Conservation (phyloP, 2,329 filamentous ascomycete genomes). For the Verticillium isaacii region DNA sequence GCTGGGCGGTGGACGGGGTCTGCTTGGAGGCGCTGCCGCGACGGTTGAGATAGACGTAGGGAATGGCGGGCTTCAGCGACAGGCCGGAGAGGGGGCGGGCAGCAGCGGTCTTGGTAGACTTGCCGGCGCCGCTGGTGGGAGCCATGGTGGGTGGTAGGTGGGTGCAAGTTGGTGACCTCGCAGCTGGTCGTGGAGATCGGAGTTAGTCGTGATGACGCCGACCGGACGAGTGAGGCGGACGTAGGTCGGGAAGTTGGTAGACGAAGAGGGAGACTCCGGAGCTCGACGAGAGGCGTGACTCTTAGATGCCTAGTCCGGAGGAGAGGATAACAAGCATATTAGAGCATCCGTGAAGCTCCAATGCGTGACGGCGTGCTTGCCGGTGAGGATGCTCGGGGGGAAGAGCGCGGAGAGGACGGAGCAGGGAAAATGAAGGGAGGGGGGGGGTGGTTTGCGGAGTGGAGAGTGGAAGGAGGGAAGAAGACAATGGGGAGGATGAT, state of each 20-base stretch:
- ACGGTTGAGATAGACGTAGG: conserved; percentile 4
- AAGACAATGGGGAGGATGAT: background rate
- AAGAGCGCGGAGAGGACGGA: background rate
- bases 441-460: background rate
- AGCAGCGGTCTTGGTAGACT: conserved; percentile 23
- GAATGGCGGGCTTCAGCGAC: conserved; percentile 10
- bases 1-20: conserved; percentile 22
- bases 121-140: conserved; percentile 10
- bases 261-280: background rate
- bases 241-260: background rate
- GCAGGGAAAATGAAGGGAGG: conserved; percentile 1
- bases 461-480: background rate
- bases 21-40: conserved; percentile 29
- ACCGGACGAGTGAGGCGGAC: background rate
- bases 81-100: conserved; percentile 32
- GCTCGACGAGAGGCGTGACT: background rate
- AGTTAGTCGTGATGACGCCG: background rate
- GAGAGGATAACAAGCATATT: background rate
- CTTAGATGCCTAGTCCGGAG: background rate
- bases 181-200: background rate
- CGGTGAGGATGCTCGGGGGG: background rate
- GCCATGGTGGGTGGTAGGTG: conserved; percentile 9
- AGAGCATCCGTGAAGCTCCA: background rate
- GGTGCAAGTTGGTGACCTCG: conserved; percentile 1
- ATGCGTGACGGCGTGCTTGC: background rate